These are phyloP conservation scores for Novymonas esmeraldas DNA, from an alignment of 208 protist genomes.

Conservation along the genomic window DNA sequence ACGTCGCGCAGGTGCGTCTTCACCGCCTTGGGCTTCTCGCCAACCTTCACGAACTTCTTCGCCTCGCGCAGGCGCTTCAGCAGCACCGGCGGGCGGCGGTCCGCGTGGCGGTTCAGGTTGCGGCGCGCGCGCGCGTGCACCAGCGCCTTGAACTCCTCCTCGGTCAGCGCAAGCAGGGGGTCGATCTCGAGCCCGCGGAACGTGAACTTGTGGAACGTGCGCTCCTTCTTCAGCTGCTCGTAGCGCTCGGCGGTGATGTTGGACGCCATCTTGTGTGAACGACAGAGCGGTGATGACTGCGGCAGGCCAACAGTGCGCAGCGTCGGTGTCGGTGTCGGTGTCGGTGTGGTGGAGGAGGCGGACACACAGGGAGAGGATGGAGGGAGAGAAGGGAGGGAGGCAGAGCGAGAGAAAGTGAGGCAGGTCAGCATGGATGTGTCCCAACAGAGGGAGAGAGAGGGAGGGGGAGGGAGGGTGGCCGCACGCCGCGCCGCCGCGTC, in stretches of 20 bases:
- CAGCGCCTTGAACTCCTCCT: slow-evolving; percentile 95
- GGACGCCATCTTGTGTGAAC: slow-evolving; percentile 45
- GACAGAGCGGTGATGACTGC: background rate
- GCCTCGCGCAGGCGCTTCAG: slow-evolving; percentile 98
- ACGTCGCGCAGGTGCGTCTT: slow-evolving; percentile 99
- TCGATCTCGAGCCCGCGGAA: slow-evolving; percentile 97
- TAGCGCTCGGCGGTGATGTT: slow-evolving; percentile 89
- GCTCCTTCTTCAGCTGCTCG: slow-evolving; percentile 96
- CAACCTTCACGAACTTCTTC: slow-evolving; percentile 94
- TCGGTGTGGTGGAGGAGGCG: no score
- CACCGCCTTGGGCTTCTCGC: slow-evolving; percentile 98
- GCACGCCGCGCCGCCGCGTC: no score
- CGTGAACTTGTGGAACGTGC: slow-evolving; percentile 98
- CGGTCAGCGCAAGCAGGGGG: slow-evolving; percentile 93
- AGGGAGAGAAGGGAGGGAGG: slow-evolving; percentile 8
- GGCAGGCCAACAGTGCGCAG: background rate
- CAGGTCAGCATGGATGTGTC: no score
- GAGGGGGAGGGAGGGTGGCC: no score
- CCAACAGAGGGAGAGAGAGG: no score
- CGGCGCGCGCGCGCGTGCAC: slow-evolving; percentile 94
- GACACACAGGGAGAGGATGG: no score
- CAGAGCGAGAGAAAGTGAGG: background rate
- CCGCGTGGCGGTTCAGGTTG: slow-evolving; percentile 93
- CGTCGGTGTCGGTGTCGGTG: slow-evolving; percentile 9
- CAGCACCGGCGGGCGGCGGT: slow-evolving; percentile 93